Conservation (phyloP, 1,284 basidiomycete species). For the Mycosarcoma mackinlayi region DNA sequence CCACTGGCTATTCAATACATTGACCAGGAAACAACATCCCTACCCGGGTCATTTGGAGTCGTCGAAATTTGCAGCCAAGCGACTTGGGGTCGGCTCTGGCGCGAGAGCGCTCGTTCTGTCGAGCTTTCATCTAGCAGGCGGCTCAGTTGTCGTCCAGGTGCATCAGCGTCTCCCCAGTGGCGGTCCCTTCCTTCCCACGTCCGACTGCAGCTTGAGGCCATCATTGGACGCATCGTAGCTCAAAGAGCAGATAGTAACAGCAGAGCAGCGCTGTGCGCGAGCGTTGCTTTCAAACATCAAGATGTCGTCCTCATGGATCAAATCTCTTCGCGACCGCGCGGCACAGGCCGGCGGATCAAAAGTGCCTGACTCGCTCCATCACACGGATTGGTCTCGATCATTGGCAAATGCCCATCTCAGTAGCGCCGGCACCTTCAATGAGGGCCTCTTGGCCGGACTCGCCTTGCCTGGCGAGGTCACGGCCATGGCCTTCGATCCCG, state of each 20-base stretch:
- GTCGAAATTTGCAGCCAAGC: no score
- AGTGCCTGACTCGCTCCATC: slow-evolving; percentile 32
- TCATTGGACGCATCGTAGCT: no score
- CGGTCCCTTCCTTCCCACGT: no score
- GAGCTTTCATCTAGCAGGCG: neutral
- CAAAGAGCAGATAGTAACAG: no score
- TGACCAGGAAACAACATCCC: neutral
- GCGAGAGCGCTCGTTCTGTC: neutral
- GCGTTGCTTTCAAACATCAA: neutral
- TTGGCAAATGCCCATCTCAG: slow-evolving; percentile 47
- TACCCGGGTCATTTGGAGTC: no score
- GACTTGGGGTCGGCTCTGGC: neutral
- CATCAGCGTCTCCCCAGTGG: no score
- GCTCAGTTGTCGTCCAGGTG: no score
- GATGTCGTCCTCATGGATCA: slow-evolving; percentile 48
- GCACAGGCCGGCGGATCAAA: slow-evolving; percentile 28
- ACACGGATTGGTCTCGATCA: slow-evolving; percentile 44
- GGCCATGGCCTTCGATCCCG: slow-evolving; percentile 64
- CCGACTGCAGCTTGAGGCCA: no score
- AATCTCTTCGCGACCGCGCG: slow-evolving; percentile 33
- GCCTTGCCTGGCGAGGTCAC: slow-evolving; percentile 66
- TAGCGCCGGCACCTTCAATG: slow-evolving; percentile 52
- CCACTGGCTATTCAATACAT: neutral
- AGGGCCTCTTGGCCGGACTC: slow-evolving; percentile 61
- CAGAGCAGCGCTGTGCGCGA: neutral